These are phyloP conservation scores for Malus asiatica DNA, from an alignment of 306 rosid genomes.

Conservation along the genomic window DNA sequence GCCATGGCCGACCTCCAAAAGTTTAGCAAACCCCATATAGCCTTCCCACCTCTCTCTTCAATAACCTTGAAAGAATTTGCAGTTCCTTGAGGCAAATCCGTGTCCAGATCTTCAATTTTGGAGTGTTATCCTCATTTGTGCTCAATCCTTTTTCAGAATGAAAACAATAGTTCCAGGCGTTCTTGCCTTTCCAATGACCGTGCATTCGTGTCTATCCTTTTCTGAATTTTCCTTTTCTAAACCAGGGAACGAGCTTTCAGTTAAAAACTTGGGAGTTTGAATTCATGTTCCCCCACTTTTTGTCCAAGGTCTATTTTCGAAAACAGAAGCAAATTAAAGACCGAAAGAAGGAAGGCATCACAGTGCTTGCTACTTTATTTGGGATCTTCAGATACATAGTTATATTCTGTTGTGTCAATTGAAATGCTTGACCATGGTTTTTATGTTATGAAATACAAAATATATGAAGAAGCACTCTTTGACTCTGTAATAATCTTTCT, in stretches of 20 bases:
- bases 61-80: conserved; percentile 65
- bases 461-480: conserved; percentile 38
- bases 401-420: conserved; percentile 42
- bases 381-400: conserved; percentile 36
- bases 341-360: conserved; percentile 51
- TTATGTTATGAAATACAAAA: conserved; percentile 49
- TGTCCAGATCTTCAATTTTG: conserved; percentile 38
- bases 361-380: conserved; percentile 41
- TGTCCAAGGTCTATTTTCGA: conserved; percentile 35
- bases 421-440: conserved; percentile 58
- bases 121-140: conserved; percentile 51
- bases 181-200: conserved; percentile 30
- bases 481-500: conserved; percentile 36
- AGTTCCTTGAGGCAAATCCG: conserved; percentile 42
- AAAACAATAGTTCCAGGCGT: conserved; percentile 33
- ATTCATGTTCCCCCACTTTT: conserved; percentile 42
- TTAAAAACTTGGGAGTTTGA: conserved; percentile 28
- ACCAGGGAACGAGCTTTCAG: conserved; percentile 43
- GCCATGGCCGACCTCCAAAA: conserved; percentile 61
- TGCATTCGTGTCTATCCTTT: conserved; percentile 43
- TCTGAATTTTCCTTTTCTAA: conserved; percentile 25
- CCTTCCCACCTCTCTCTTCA: conserved; percentile 43
- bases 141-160: conserved; percentile 32
- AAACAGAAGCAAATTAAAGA: conserved; percentile 46
- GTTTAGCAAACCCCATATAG: conserved; percentile 69